phyloP scores from a whole-genome alignment of 352 stramenopile genomes.

The Halophytophthora polymorphica region DNA sequence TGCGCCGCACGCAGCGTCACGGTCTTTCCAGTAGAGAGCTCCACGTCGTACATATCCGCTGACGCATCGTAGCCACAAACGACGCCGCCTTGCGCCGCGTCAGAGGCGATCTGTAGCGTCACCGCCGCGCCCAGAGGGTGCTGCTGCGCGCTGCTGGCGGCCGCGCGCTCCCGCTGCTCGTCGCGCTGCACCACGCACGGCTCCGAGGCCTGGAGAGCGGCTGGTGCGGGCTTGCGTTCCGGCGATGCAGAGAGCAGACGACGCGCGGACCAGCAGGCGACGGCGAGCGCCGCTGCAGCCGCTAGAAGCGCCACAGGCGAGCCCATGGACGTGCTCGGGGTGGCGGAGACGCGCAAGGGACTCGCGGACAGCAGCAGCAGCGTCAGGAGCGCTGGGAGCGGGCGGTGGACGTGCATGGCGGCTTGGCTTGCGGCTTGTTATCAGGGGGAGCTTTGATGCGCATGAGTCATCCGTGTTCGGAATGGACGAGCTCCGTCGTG shows the following conservation, averaged over 20 bases:
- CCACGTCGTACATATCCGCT: constrained; percentile 33
- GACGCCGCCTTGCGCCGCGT: constrained; percentile 2
- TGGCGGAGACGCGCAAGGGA: no score
- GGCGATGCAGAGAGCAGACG: no score
- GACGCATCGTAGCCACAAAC: constrained; percentile 26
- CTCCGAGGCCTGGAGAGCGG: not conserved
- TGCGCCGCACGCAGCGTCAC: constrained; percentile 16
- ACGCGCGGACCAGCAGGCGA: no score
- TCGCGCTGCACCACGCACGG: constrained; percentile 33
- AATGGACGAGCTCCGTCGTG: no score
- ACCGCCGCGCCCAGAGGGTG: constrained; percentile 26
- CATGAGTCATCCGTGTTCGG: no score
- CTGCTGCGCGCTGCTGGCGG: constrained; percentile 14
- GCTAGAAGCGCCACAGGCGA: not conserved
- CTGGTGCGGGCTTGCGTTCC: no score
- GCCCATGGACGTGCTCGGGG: not conserved
- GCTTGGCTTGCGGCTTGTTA: no score
- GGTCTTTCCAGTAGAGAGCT: constrained; percentile 7
- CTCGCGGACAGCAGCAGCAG: not conserved
- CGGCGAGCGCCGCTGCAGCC: not conserved
- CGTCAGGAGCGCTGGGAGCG: not conserved
- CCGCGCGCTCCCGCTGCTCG: constrained; percentile 20
- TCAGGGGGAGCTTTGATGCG: no score
- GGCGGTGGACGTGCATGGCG: not conserved
- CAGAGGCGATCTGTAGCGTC: constrained; percentile 7